phyloP scores from a whole-genome alignment of 768 basidiomycete species.

The Lactarius trivialis region DNA sequence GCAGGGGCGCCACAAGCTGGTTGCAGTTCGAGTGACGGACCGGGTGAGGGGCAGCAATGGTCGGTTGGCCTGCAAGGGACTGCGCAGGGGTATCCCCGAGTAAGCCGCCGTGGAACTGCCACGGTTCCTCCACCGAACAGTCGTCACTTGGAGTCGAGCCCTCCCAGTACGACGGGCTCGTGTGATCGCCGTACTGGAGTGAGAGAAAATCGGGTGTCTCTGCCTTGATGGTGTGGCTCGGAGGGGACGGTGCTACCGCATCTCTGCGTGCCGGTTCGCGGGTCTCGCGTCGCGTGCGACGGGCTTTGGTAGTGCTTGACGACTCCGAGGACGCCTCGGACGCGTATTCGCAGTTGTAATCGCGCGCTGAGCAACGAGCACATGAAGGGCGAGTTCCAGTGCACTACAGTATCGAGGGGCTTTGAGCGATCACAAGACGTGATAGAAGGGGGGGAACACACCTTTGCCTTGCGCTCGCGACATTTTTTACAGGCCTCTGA shows the following conservation, averaged over 20 bases:
- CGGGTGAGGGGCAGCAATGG: constrained; percentile 13
- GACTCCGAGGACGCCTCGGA: constrained; percentile 22
- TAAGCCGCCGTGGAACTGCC: constrained; percentile 17
- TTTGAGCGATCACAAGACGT: constrained; percentile 1
- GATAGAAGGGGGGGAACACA: constrained; percentile 18
- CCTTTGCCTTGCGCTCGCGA: constrained; percentile 38
- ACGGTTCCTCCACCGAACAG: constrained; percentile 20
- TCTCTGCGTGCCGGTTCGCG: background rate
- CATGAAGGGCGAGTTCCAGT: constrained; percentile 34
- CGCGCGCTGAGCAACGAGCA: constrained; percentile 32
- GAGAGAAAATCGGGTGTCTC: constrained; percentile 13
- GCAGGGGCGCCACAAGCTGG: constrained; percentile 1
- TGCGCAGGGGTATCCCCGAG: constrained; percentile 6
- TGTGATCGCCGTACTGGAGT: constrained; percentile 15
- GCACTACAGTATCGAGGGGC: constrained; percentile 26
- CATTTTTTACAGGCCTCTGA: constrained; percentile 35
- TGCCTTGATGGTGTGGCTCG: constrained; percentile 10
- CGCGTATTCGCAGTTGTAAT: constrained; percentile 31
- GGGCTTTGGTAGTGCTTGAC: constrained; percentile 13
- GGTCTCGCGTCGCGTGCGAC: constrained; percentile 15
- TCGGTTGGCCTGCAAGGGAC: constrained; percentile 4
- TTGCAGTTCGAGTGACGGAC: constrained; percentile 11
- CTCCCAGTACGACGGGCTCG: constrained; percentile 18
- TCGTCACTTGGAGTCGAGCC: constrained; percentile 22
- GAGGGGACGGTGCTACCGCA: background rate